These are phyloP conservation scores for Aspergillus nomiae DNA, from an alignment of 2,329 filamentous ascomycete species.

Conservation along the genomic window DNA sequence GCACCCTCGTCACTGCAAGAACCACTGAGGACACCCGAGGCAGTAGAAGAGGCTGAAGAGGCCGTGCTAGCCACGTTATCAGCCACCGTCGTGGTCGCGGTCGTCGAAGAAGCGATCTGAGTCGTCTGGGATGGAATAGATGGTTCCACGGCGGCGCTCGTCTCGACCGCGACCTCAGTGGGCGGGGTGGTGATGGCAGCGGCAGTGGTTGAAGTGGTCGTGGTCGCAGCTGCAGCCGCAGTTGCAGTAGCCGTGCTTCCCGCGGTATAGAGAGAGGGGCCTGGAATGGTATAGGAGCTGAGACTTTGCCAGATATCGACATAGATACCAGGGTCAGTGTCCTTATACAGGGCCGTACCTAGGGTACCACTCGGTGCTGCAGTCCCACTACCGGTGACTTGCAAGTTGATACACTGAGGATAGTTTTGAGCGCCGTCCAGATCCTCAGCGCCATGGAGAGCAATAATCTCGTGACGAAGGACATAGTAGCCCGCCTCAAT, in stretches of 20 bases:
- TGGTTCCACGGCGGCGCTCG: not conserved
- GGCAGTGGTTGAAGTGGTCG: not conserved
- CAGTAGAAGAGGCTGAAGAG: not conserved
- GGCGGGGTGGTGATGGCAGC: not conserved
- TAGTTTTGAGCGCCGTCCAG: slow-evolving; percentile 52
- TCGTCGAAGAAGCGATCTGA: not conserved
- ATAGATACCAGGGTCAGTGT: slow-evolving; percentile 57
- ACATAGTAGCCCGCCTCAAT: slow-evolving; percentile 54
- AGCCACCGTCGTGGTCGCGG: not conserved
- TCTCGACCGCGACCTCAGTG: not conserved
- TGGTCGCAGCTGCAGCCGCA: slow-evolving; percentile 11
- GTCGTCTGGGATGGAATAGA: not conserved
- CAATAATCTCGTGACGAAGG: slow-evolving; percentile 55
- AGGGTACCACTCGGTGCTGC: slow-evolving; percentile 47
- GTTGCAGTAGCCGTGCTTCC: slow-evolving; percentile 19
- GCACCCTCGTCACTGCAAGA: slow-evolving; percentile 18
- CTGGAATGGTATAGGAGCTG: slow-evolving; percentile 18
- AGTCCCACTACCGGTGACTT: slow-evolving; percentile 55
- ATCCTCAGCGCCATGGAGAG: slow-evolving; percentile 46
- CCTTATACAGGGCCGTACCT: slow-evolving; percentile 57
- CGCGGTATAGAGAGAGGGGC: slow-evolving; percentile 17
- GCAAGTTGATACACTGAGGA: slow-evolving; percentile 59
- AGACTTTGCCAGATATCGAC: slow-evolving; percentile 55
- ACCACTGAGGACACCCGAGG: slow-evolving; percentile 6
- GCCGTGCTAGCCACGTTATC: not conserved